Base-by-base conservation (phyloP, 1,139 yeast species). In the Meyerozyma elateridarum region DNA sequence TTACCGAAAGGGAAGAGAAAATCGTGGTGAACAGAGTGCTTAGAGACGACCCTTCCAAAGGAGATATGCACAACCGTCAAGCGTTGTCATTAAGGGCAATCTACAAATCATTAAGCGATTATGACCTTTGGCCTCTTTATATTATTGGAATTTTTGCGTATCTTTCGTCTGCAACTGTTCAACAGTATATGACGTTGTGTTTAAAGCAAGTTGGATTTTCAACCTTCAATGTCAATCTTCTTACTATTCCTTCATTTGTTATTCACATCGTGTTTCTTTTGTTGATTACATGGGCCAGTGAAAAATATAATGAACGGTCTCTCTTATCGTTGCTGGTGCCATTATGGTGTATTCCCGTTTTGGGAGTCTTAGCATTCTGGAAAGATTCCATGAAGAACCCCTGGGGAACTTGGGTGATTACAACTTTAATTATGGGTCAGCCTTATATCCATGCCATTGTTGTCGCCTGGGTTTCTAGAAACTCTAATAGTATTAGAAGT, bases 381-480 rank as follows among this genome's bases (percentile, higher is more conserved):
- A 39, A 40, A 2, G 40, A 33, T 2, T 49, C 54, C n/a, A 49
- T 43, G 22, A 36, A 21, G 13, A 34, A 50, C 27, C 33, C 37
- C 3, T 50, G 54, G 54, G 54, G 52, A 1, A 49, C 54, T 1
- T 50, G 71, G 56, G 66, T 56, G 1, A 43, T 76, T 15, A 57
- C 66, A 26, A 67, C 79, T 1, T 42, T 76, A 25, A 46, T 69
- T 1, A 49, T 73, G 17, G 79, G 76, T 2, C 64, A 63, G 29
- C 74, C 75, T 0, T 76, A 74, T 36, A 61, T 65, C 18, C 73
- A 76, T 50, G 78, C 83, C 2, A 61, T 78, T 35, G 59, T 70
- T 42, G 79, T 77, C 28, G 59, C 77, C 4, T 76, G 84, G 79
- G 68, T 73, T 32, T 76, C 84, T 1, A 55, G 73, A 32, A 79